phyloP scores from a whole-genome alignment of 371 early-diverging fungal genomes.

The Mucor velutinosus region DNA sequence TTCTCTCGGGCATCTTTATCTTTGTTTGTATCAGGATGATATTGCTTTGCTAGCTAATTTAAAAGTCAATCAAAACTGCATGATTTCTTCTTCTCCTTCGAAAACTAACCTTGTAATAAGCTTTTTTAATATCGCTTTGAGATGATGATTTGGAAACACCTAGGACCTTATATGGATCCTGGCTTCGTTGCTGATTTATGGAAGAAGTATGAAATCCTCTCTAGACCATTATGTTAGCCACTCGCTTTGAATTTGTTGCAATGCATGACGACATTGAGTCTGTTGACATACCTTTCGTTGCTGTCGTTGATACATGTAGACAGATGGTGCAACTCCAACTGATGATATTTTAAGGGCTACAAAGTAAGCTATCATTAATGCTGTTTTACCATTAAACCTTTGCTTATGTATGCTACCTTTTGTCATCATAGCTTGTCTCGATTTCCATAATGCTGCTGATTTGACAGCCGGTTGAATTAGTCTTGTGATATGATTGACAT shows the following conservation, averaged over 20 bases:
- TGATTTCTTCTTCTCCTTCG: not conserved
- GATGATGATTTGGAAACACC: constrained; percentile 79
- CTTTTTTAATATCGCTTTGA: constrained; percentile 89
- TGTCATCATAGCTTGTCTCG: not conserved
- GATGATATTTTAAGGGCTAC: not conserved
- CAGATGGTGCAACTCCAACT: not conserved
- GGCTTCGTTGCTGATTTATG: constrained; percentile 30
- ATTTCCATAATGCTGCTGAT: not conserved
- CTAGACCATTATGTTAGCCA: not conserved
- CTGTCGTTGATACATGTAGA: not conserved
- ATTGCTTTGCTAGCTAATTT: constrained; percentile 86
- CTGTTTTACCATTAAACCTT: too few species aligned
- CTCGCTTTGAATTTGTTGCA: not conserved
- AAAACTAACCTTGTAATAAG: constrained; percentile 79
- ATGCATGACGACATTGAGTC: not conserved
- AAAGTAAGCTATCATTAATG: not conserved
- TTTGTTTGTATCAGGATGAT: constrained; percentile 96
- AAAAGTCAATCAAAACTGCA: not conserved
- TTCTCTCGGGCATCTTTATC: constrained; percentile 86
- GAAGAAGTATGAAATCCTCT: constrained; percentile 13
- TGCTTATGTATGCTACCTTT: not conserved
- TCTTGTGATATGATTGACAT: not conserved
- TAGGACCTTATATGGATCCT: constrained; percentile 81
- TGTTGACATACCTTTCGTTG: not conserved
- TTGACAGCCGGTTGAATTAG: not conserved